Evolutionary conservation across 83 land plant species (phyloP).

Genomic region (Picea engelmannii): DNA sequence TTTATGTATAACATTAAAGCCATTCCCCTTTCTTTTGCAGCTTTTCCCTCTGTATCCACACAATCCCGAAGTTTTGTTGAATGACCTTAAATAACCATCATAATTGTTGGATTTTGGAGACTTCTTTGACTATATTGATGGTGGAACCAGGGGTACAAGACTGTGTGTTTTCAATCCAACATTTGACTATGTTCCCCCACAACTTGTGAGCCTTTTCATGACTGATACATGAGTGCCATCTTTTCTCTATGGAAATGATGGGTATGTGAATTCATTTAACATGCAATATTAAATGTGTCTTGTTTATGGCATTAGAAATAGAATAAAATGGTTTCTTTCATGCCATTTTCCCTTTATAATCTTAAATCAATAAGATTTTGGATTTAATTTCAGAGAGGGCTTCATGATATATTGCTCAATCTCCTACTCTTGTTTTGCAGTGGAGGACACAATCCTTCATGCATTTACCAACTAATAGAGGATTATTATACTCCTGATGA

Average conservation of each 20-base stretch:
- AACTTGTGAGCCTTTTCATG: conserved; percentile 94
- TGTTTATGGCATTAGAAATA: conserved; percentile 8
- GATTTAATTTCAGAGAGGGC: background rate
- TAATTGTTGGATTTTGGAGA: conserved; percentile 93
- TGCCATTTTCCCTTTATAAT: no score
- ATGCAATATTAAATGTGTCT: background rate
- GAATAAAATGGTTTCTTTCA: background rate
- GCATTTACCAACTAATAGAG: conserved; percentile 92
- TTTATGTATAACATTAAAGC: background rate
- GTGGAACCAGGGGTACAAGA: conserved; percentile 58
- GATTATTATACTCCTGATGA: conserved; percentile 98
- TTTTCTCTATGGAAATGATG: background rate
- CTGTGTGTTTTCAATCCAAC: conserved; percentile 90
- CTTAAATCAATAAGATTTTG: background rate
- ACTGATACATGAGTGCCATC: conserved; percentile 89
- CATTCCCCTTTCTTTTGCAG: conserved; percentile 38
- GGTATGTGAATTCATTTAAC: background rate
- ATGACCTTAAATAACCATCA: conserved; percentile 92
- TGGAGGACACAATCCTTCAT: conserved; percentile 98
- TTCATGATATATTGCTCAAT: conserved; percentile 2
- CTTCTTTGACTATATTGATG: conserved; percentile 88
- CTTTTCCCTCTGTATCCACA: conserved; percentile 96
- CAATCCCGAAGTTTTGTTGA: conserved; percentile 87
- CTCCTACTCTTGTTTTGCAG: conserved; percentile 45
- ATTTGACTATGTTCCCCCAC: conserved; percentile 97